Evolutionary conservation across 768 basidiomycete species (phyloP).

Genomic region (Postia placenta): DNA sequence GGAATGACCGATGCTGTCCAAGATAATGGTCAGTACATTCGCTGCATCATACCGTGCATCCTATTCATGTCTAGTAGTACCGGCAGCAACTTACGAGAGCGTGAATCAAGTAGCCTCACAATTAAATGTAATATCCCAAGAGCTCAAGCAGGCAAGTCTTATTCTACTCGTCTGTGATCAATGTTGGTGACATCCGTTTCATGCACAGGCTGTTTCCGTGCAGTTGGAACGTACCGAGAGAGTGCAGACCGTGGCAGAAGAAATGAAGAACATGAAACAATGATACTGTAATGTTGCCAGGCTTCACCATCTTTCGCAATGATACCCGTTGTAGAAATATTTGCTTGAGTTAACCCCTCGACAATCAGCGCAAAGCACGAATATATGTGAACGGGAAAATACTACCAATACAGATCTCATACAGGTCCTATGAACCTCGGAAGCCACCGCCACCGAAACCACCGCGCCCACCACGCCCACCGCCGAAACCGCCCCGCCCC

Average conservation of each 20-base stretch:
- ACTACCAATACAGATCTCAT: not conserved
- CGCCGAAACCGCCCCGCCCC: conserved; percentile 38
- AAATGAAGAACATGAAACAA: conserved; percentile 44
- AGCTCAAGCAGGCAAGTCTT: conserved; percentile 44
- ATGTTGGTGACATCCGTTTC: conserved; percentile 1
- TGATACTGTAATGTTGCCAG: not conserved
- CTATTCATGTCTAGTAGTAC: conserved; percentile 6
- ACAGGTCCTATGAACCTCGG: conserved; percentile 39
- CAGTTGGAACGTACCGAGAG: conserved; percentile 48
- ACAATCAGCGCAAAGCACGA: not conserved
- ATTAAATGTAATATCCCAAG: conserved; percentile 36
- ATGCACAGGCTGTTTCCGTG: conserved; percentile 39
- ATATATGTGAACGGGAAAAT: not conserved
- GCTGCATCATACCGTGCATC: not conserved
- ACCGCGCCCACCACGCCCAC: conserved; percentile 37
- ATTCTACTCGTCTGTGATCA: not conserved
- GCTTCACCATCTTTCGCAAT: too few relatives aligned
- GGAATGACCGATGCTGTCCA: conserved; percentile 11
- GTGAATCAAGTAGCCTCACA: conserved; percentile 24
- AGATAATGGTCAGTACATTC: conserved; percentile 16
- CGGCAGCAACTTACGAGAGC: conserved; percentile 12
- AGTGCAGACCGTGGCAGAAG: conserved; percentile 37
- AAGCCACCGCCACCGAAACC: conserved; percentile 50
- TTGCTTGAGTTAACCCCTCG: too few relatives aligned
- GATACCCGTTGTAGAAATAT: too few relatives aligned